Evolutionary conservation across 352 stramenopile species (phyloP), one percentile per base, ranked within the genome.

Genomic region (Phytophthora hybrid): DNA sequence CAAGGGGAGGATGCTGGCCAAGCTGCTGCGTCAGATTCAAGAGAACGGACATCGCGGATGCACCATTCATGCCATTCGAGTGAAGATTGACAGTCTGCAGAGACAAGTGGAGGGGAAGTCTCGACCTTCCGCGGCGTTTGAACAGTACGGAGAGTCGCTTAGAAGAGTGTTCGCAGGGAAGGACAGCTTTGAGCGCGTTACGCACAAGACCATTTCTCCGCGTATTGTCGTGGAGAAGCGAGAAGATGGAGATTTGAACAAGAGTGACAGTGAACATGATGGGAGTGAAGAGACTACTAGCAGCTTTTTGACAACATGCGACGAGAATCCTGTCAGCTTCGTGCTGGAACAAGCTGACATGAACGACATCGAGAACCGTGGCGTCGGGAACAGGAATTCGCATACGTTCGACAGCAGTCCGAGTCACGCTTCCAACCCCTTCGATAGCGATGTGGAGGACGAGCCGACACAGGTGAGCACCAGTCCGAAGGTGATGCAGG

Each of bases 71-170:
- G 71, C 66, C 10, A 75, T 78, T 26, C 71, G 71, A 47, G 71
- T 74, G 37, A 78, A 78, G 59, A 75, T 78, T 54, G 71, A 78
- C 57, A 78, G 71, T 55, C 46, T 78, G 39, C 71, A 78, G 67
- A 61, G 71, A 18, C 71, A 78, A 62, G 66, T 58, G 18, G 66
- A 60, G 26, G 71, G 71, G 5, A 75, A 65, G 56, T 59, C 68
- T 18, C 60, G 66, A 16, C 71, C 66, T 14, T 78, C 71, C 1
- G 69, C 61, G 10, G 71, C 71, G 1, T 78, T 78, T 57, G 61
- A 78, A 10, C 66, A 68, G 34, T 78, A 65, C 8, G 57, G 71
- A n/a, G 19, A 57, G 3, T 49, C 51, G 16, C 66, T 78, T n/a
- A 74, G 37, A 13, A 64, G 54, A 58, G 63, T 75, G 1, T 78